Evolutionary conservation across 2,329 filamentous ascomycete species (phyloP), one percentile per base, ranked within the genome.

Genomic region (Teratosphaeria nubilosa): DNA sequence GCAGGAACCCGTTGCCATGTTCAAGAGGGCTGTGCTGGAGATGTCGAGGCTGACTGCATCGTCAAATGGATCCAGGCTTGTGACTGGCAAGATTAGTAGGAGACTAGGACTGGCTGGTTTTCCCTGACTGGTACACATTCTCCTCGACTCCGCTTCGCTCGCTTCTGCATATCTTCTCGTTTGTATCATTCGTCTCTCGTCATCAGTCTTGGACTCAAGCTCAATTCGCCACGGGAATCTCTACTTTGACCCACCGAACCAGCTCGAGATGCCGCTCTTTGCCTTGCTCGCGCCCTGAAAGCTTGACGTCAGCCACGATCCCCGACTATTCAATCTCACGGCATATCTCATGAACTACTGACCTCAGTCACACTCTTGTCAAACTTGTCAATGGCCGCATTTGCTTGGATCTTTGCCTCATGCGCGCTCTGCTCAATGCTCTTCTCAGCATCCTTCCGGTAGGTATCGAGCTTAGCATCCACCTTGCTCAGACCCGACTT

Each of bases 311-410:
- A 48, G 30, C 54, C 16, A 56, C 32, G n/a, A n/a, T 25, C 20
- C 14, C 22, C 20, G 20, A 20, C n/a, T 16, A 22, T 22, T 11
- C n/a, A 5, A 25, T 16, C n/a, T n/a, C n/a, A n/a, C n/a, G n/a
- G 7, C 25, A 34, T 7, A 53, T 20, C 51, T 13, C 54, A 37
- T 2, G 37, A 25, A 20, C 7, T 50, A 25, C 37, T 31, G 6
- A 59, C 63, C 59, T 69, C 61, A 6, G 37, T 88, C 56, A 96
- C 86, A 64, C 85, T 91, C 68, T 84, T 83, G 76, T 96, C 91
- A 68, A 91, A 86, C 73, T 87, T 83, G 74, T 96, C 87, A 55
- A 94, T 76, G 10, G 78, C 77, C 52, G 70, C 70, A 65, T 80
- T 77, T 63, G 82, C 62, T 58, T 80, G 75, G 59, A 72, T 75